Percentiles rank a stretch among this genome's conserved stretches.
Evolutionary conservation across 805 yeast genomes (phyloP).

Genomic region (Starmerella sirachaensis): DNA sequence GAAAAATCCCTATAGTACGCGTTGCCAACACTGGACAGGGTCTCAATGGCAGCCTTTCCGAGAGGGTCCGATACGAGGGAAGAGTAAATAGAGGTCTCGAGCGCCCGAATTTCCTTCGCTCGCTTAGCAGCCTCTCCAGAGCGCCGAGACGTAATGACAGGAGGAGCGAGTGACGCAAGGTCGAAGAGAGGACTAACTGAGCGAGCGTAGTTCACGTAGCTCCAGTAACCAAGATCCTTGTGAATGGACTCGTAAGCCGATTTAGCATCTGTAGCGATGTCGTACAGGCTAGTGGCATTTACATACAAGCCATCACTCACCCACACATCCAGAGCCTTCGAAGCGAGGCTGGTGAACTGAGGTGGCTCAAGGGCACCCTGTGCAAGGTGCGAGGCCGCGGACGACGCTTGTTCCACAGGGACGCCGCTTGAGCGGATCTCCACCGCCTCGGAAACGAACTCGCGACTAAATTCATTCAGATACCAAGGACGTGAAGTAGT

Average conservation of each 20-base stretch:
- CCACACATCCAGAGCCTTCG: constrained; percentile 3
- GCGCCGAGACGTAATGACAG: not conserved
- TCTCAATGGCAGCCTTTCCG: constrained; percentile 9
- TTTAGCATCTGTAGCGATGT: constrained; percentile 9
- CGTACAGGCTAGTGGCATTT: constrained; percentile 8
- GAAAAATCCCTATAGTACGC: constrained; percentile 10
- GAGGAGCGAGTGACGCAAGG: not conserved
- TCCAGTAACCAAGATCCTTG: constrained; percentile 8
- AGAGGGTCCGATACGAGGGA: constrained; percentile 11
- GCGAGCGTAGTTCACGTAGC: constrained; percentile 7
- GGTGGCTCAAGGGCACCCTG: constrained; percentile 12
- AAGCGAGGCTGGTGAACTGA: constrained; percentile 12
- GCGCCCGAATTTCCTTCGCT: constrained; percentile 1
- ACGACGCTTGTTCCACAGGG: constrained; percentile 11
- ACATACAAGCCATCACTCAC: constrained; percentile 8
- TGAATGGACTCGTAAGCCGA: constrained; percentile 11
- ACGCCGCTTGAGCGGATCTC: constrained; percentile 11
- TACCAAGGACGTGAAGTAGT: constrained; percentile 15
- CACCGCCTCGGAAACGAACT: constrained; percentile 7
- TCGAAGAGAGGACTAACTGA: constrained; percentile 12
- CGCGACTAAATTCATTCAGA: constrained; percentile 5
- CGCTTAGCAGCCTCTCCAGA: not conserved
- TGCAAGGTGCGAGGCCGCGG: constrained; percentile 12
- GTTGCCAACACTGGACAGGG: constrained; percentile 2
- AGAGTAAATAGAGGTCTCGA: constrained; percentile 1